phyloP scores from a whole-genome alignment of 73 alveolate species.

The Symbiodinium pilosum region DNA sequence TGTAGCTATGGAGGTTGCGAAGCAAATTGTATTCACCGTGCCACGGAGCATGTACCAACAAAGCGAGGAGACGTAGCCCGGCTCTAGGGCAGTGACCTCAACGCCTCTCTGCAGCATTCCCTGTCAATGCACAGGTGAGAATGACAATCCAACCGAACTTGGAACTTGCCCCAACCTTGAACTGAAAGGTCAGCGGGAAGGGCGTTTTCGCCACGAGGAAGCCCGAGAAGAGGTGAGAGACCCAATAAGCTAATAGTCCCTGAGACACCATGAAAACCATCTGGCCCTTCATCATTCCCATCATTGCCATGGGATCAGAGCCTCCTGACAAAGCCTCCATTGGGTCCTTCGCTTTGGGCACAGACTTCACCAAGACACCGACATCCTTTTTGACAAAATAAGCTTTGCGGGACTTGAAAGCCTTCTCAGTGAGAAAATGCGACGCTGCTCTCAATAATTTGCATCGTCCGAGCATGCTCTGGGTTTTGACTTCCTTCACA shows the following conservation, averaged over 20 bases:
- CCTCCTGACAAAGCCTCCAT: slow-evolving; percentile 94
- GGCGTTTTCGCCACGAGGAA: slow-evolving; percentile 98
- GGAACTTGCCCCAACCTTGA: slow-evolving; percentile 91
- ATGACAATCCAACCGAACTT: not conserved
- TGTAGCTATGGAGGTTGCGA: no score
- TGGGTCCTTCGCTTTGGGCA: slow-evolving; percentile 93
- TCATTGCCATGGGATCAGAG: slow-evolving; percentile 97
- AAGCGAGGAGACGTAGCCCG: slow-evolving; percentile 98
- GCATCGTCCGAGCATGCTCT: slow-evolving; percentile 92
- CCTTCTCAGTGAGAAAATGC: slow-evolving; percentile 96
- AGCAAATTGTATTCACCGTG: no score
- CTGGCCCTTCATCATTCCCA: slow-evolving; percentile 98
- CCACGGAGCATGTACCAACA: slow-evolving; percentile 97
- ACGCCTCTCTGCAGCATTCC: slow-evolving; percentile 98
- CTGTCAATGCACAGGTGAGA: not conserved
- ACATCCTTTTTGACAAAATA: slow-evolving; percentile 97
- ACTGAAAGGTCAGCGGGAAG: slow-evolving; percentile 98
- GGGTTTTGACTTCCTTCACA: slow-evolving; percentile 80
- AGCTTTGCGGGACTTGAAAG: slow-evolving; percentile 97
- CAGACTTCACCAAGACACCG: slow-evolving; percentile 97
- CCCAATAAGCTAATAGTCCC: slow-evolving; percentile 97
- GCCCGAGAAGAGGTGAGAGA: slow-evolving; percentile 98
- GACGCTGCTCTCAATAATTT: slow-evolving; percentile 86
- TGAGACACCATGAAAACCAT: slow-evolving; percentile 97
- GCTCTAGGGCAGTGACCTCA: slow-evolving; percentile 97